Evolutionary conservation across 768 basidiomycete genomes (phyloP).

Genomic region (Vishniacozyma victoriae): DNA sequence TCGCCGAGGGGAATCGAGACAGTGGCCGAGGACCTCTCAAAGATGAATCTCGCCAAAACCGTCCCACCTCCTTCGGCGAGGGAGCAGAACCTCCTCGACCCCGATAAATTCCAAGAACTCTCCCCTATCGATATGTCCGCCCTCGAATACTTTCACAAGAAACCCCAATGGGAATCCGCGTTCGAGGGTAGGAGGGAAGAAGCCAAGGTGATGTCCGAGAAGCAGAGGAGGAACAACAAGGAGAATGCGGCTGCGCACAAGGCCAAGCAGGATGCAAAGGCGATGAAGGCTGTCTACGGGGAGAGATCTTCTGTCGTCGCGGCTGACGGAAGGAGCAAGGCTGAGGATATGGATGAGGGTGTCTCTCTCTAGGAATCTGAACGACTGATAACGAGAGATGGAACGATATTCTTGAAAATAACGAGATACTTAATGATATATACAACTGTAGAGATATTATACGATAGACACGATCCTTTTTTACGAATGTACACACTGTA

Average conservation of each 20-base stretch:
- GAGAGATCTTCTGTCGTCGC: background rate
- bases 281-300: background rate
- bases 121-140: slow-evolving; percentile 1
- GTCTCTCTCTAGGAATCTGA: too few relatives aligned
- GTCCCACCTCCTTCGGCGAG: background rate
- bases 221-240: too few relatives aligned
- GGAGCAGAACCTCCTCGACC: background rate
- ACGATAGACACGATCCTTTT: too few relatives aligned
- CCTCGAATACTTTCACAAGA: slow-evolving; percentile 15
- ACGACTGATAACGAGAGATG: too few relatives aligned
- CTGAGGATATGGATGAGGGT: too few relatives aligned
- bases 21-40: background rate
- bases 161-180: slow-evolving; percentile 6
- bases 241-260: slow-evolving; percentile 1
- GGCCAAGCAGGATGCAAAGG: background rate
- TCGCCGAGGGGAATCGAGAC: background rate
- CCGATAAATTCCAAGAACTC: slow-evolving; percentile 7
- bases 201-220: slow-evolving; percentile 6
- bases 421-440: too few relatives aligned
- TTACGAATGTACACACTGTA: too few relatives aligned
- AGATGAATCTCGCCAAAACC: background rate
- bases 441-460: too few relatives aligned
- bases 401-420: too few relatives aligned
- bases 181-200: slow-evolving; percentile 10
- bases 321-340: too few relatives aligned